Percentiles rank a stretch among this genome's conserved stretches.
Evolutionary conservation across 768 basidiomycete genomes (phyloP).

Genomic region (Candolleomyces eurysporus): DNA sequence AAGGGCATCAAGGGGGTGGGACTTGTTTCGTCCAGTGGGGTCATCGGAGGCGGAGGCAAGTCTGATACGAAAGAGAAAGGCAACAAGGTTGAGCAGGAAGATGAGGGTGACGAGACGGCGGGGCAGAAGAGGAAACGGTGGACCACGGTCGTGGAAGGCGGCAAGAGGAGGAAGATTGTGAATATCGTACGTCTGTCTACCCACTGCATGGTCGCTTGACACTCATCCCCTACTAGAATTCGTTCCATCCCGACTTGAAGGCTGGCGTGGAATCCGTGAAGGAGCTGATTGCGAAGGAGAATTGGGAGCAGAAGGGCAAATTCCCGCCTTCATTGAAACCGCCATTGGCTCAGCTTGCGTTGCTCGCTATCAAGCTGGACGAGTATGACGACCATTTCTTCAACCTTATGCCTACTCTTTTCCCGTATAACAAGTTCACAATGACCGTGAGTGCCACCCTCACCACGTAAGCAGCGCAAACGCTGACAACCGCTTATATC

Average conservation of each 20-base stretch:
- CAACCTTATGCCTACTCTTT: slow-evolving; percentile 78
- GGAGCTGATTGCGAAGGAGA: slow-evolving; percentile 58
- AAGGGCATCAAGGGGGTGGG: slow-evolving; percentile 6
- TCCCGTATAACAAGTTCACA: slow-evolving; percentile 95
- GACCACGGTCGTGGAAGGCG: slow-evolving; percentile 49
- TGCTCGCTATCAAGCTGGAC: slow-evolving; percentile 77
- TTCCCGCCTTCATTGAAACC: slow-evolving; percentile 85
- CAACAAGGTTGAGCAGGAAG: slow-evolving; percentile 6
- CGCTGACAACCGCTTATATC: too few species aligned
- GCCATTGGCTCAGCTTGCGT: slow-evolving; percentile 62
- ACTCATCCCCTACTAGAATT: slow-evolving; percentile 34
- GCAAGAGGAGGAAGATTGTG: slow-evolving; percentile 71
- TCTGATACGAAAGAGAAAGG: slow-evolving; percentile 36
- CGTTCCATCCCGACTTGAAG: slow-evolving; percentile 74
- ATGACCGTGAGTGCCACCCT: slow-evolving; percentile 62
- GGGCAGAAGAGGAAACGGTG: slow-evolving; percentile 57
- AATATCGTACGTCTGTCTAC: slow-evolving; percentile 48
- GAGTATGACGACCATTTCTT: slow-evolving; percentile 95
- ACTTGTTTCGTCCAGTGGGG: neutral
- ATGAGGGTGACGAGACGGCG: slow-evolving; percentile 30
- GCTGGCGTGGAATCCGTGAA: slow-evolving; percentile 59
- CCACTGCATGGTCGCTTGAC: neutral
- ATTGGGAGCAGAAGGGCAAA: slow-evolving; percentile 80
- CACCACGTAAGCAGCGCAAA: neutral
- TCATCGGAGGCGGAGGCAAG: slow-evolving; percentile 20